Evolutionary conservation across 2,329 filamentous ascomycete genomes (phyloP), one percentile per base, ranked within the genome.

Genomic region (Fusarium coicis): DNA sequence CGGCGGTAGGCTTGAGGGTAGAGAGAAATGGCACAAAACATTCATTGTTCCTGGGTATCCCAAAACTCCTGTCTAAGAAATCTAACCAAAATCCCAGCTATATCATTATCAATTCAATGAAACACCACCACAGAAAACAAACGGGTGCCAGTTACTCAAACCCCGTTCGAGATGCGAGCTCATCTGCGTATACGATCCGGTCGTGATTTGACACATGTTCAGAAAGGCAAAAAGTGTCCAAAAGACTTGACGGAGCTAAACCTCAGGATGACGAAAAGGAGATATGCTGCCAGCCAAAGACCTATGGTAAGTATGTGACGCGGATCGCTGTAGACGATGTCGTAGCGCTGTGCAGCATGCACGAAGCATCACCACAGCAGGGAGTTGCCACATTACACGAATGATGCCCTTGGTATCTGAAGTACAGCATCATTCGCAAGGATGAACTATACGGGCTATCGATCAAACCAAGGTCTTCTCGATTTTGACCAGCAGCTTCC

Each of bases 401-500:
- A 37, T 34, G 47, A 52, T 46, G 26, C 11, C 18, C 49, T 26
- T 46, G 53, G 23, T 9, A 19, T 10, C 47, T 23, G 32, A 46
- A 39, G 56, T 32, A 49, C 30, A 60, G 26, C n/a, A 34, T 55
- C 63, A 36, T 47, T 28, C 26, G 30, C 23, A 54, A 40, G 39
- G 37, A 42, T 32, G 32, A 21, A 37, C 43, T 63, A 42, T 44
- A 44, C 26, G 10, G 30, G 30, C 32, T n/a, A n/a, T 28, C 18
- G 40, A 56, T 81, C 73, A 84, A 52, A 77, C 80, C 52, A 86
- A 73, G 16, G 76, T 79, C 80, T 89, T 90, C 47, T 84, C 81
- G 37, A 90, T 83, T 65, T 83, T 87, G 57, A 90, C 85, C 44
- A 90, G 81, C 54, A 91, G 78, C 72, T 86, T 85, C 15, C 83